These are phyloP conservation scores for Jatropha podagrica DNA, from an alignment of 441 rosid genomes.

Conservation along the genomic window DNA sequence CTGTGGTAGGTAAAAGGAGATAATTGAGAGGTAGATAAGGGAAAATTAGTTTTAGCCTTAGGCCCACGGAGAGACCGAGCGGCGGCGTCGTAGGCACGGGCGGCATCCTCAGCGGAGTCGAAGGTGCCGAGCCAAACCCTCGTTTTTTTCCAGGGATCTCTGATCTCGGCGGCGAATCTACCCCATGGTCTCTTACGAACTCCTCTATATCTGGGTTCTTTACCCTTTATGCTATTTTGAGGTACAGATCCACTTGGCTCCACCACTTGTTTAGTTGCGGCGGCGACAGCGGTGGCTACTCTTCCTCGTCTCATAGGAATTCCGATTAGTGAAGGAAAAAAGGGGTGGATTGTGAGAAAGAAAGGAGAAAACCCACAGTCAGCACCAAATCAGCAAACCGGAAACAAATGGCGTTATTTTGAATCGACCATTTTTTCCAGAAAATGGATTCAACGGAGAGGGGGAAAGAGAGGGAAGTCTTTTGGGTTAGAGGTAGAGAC, in stretches of 20 bases:
- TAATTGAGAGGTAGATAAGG: conserved; percentile 25
- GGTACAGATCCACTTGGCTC: conserved; percentile 40
- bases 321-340: background rate
- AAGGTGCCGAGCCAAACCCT: conserved; percentile 92
- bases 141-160: conserved; percentile 78
- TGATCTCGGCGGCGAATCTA: conserved; percentile 86
- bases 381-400: background rate
- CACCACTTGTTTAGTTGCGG: conserved; percentile 31
- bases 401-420: background rate
- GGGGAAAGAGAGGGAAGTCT: background rate
- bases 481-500: background rate
- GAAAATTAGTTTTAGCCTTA: conserved; percentile 85
- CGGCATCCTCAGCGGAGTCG: conserved; percentile 79
- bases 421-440: background rate
- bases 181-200: conserved; percentile 86
- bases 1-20: conserved; percentile 27
- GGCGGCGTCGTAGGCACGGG: conserved; percentile 80
- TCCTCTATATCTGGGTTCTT: conserved; percentile 69
- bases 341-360: conserved; percentile 19
- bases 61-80: conserved; percentile 74
- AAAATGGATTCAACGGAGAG: background rate
- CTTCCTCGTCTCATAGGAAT: conserved; percentile 54
- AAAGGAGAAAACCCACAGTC: background rate
- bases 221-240: conserved; percentile 14
- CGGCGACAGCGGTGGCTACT: conserved; percentile 32